These are phyloP conservation scores for Ascodesmis nigricans DNA, from an alignment of 495 filamentous ascomycete species.

Conservation along the genomic window DNA sequence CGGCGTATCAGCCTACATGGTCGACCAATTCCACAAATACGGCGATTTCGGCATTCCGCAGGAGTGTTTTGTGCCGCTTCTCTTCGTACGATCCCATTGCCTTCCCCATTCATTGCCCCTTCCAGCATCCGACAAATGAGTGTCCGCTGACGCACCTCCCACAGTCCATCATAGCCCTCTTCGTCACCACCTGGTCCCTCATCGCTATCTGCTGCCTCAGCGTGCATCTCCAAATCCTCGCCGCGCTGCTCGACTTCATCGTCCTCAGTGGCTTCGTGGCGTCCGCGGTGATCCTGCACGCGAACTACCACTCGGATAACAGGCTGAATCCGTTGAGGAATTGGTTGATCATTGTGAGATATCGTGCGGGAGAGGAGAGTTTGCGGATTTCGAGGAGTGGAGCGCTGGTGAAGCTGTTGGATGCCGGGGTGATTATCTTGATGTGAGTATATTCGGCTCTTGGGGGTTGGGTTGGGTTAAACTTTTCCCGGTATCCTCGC, in stretches of 20 bases:
- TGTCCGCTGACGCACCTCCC: not conserved
- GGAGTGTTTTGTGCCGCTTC: slow-evolving; percentile 1
- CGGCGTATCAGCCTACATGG: slow-evolving; percentile 2
- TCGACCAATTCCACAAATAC: slow-evolving; percentile 1
- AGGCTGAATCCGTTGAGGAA: not conserved
- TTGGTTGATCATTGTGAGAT: slow-evolving; percentile 1
- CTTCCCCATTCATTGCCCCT: not conserved
- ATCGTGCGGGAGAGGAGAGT: not conserved
- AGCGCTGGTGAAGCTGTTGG: slow-evolving; percentile 1
- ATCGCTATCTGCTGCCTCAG: slow-evolving; percentile 3
- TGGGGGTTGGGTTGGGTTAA: not conserved
- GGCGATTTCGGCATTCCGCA: not conserved
- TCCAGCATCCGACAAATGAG: not conserved
- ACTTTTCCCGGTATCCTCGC: not conserved
- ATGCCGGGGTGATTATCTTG: slow-evolving; percentile 1
- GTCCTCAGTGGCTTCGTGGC: slow-evolving; percentile 1
- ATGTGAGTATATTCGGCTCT: too few species aligned
- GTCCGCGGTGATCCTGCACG: not conserved
- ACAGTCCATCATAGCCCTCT: not conserved
- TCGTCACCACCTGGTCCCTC: slow-evolving; percentile 1
- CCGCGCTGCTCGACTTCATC: slow-evolving; percentile 2
- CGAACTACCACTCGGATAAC: slow-evolving; percentile 2
- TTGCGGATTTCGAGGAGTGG: too few species aligned
- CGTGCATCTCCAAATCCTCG: not conserved
- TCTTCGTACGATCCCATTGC: not conserved